Evolutionary conservation across 495 filamentous ascomycete species (phyloP).

Genomic region (Talaromyces liani): DNA sequence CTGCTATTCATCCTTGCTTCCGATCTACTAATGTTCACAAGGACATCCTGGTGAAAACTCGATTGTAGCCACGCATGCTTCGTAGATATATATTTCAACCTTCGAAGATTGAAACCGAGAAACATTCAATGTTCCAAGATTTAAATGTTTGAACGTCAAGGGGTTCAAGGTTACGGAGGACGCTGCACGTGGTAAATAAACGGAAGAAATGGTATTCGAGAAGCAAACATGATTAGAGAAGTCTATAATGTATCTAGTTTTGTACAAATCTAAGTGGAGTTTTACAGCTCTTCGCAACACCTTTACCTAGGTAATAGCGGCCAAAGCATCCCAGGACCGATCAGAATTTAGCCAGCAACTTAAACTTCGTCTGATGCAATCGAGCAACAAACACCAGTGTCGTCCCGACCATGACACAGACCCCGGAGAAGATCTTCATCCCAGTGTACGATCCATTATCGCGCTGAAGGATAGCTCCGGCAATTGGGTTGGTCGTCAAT

Average conservation of each 20-base stretch:
- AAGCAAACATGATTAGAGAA: background rate
- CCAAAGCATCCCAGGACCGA: background rate
- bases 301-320: background rate
- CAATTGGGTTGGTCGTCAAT: slow-evolving; percentile 59
- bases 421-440: slow-evolving; percentile 22
- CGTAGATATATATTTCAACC: no score
- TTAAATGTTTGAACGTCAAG: background rate
- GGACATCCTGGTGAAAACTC: no score
- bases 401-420: slow-evolving; percentile 22
- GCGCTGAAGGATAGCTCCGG: slow-evolving; percentile 33
- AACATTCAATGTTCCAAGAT: no score
- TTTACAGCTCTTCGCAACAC: background rate
- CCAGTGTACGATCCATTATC: slow-evolving; percentile 12
- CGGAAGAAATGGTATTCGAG: background rate
- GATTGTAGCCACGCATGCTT: no score
- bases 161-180: background rate
- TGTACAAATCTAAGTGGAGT: background rate
- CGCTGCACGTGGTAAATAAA: background rate
- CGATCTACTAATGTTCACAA: no score
- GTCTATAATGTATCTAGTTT: background rate
- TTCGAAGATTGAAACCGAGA: no score
- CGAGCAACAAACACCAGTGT: slow-evolving; percentile 28
- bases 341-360: background rate
- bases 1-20: no score
- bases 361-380: background rate